Evolutionary conservation across 139 green algal species (phyloP), one percentile per base, ranked within the genome.

Genomic region (Tetraselmis striata): DNA sequence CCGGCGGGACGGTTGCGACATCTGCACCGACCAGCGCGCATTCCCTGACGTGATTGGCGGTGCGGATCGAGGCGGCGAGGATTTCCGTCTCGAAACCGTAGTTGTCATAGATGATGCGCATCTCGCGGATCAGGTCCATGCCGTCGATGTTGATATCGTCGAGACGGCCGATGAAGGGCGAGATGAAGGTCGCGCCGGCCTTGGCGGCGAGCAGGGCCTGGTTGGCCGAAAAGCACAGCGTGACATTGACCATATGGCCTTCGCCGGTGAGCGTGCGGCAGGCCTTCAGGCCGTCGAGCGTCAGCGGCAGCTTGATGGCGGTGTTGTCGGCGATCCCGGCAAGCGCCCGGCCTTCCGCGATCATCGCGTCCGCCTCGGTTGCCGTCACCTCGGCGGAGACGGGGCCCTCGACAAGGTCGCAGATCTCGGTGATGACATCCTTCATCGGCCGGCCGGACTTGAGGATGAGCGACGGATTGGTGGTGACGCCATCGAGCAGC

Each of bases 91-190:
- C 23, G 30, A 80, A 29, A 25, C 29, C 30, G 2, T 22, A 25
- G 23, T 80, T 5, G n/a, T 75, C 2, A 30, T 29, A 30, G 77
- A 74, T 75, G 1, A 80, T 67, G 18, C 24, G 29, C 30, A 74
- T 80, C n/a, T 80, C 77, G 2, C 31, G 5, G 30, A 80, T 74
- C 77, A 80, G 31, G n/a, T 67, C 24, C 30, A 30, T 67, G n/a
- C n/a, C n/a, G n/a, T n/a, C n/a, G n/a, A n/a, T n/a, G n/a, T n/a
- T n/a, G n/a, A n/a, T n/a, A n/a, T n/a, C n/a, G n/a, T n/a, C n/a
- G n/a, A n/a, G n/a, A n/a, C n/a, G n/a, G 77, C 77, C 77, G n/a
- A 80, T 29, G 31, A 80, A 80, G 77, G 31, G 31, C 24, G 77
- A 80, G 11, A 80, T 31, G 29, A 75, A 29, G 29, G n/a, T 31